These are phyloP conservation scores for Spirogloea muscicola DNA, from an alignment of 139 green algal genomes.

Conservation along the genomic window DNA sequence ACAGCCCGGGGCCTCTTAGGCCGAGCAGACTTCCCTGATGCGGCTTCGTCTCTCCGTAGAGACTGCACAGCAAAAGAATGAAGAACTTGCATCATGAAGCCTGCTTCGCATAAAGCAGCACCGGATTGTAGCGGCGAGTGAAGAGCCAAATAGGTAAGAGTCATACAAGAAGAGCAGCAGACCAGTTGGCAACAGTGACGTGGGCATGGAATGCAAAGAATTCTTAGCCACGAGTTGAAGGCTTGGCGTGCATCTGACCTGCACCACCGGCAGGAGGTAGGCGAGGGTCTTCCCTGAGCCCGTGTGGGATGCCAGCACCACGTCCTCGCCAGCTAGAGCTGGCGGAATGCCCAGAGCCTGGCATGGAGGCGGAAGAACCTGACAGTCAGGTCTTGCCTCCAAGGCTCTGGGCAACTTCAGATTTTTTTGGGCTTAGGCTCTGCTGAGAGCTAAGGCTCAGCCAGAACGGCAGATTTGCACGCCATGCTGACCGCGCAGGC, in stretches of 20 bases:
- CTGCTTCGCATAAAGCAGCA: too few species aligned
- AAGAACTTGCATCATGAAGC: not conserved
- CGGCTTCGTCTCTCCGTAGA: slow-evolving; percentile 57
- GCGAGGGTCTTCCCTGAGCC: slow-evolving; percentile 90
- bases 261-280: slow-evolving; percentile 89
- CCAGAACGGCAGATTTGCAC: too few species aligned
- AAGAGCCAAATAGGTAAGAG: not conserved
- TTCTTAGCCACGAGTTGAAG: not conserved
- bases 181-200: too few species aligned
- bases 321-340: slow-evolving; percentile 60
- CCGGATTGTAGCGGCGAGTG: too few species aligned
- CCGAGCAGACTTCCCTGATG: slow-evolving; percentile 41
- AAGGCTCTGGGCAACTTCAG: too few species aligned
- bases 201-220: too few species aligned
- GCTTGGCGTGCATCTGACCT: slow-evolving; percentile 27
- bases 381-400: too few species aligned
- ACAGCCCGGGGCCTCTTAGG: slow-evolving; percentile 72
- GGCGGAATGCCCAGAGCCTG: slow-evolving; percentile 66
- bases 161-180: not conserved
- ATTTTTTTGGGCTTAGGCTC: too few species aligned
- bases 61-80: slow-evolving; percentile 47
- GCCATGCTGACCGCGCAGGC: too few species aligned
- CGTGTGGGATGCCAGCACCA: slow-evolving; percentile 86
- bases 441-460: too few species aligned
- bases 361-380: too few species aligned